phyloP scores from a whole-genome alignment of 1,284 basidiomycete species.

The Ceratobasidium sp. region DNA sequence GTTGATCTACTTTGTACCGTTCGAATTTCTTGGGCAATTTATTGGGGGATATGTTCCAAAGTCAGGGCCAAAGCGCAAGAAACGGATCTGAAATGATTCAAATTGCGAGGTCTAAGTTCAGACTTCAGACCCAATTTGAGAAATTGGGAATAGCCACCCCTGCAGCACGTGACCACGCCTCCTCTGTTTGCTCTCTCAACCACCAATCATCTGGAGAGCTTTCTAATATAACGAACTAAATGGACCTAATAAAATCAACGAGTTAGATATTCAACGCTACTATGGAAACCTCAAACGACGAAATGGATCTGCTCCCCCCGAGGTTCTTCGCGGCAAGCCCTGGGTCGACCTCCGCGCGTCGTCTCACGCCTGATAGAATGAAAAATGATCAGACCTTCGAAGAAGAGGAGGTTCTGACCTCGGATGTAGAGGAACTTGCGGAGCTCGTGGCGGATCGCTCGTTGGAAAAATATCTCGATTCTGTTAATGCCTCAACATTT shows the following conservation, averaged over 20 bases:
- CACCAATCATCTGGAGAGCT: background rate
- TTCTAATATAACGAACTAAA: background rate
- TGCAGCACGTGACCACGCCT: slow-evolving; percentile 14
- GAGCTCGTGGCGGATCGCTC: slow-evolving; percentile 30
- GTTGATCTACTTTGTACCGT: no score
- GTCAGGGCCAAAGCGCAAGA: no score
- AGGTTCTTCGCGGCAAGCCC: background rate
- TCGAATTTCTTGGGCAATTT: no score
- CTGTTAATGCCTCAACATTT: no score
- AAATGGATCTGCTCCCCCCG: slow-evolving; percentile 37
- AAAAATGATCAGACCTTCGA: background rate
- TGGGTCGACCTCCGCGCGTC: background rate
- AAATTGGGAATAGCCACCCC: background rate
- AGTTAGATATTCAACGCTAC: background rate
- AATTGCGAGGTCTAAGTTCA: no score
- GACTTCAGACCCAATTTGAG: no score
- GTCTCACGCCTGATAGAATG: background rate
- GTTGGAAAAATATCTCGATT: slow-evolving; percentile 24
- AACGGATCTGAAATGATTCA: no score
- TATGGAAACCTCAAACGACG: slow-evolving; percentile 27
- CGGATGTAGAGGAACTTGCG: slow-evolving; percentile 34
- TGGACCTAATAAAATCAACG: background rate
- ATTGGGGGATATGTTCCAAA: no score
- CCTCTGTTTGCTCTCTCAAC: background rate
- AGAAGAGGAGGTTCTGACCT: slow-evolving; percentile 34